Evolutionary conservation across 805 yeast genomes (phyloP), one percentile per base, ranked within the genome.

Genomic region (Maudiozyma turicensis): DNA sequence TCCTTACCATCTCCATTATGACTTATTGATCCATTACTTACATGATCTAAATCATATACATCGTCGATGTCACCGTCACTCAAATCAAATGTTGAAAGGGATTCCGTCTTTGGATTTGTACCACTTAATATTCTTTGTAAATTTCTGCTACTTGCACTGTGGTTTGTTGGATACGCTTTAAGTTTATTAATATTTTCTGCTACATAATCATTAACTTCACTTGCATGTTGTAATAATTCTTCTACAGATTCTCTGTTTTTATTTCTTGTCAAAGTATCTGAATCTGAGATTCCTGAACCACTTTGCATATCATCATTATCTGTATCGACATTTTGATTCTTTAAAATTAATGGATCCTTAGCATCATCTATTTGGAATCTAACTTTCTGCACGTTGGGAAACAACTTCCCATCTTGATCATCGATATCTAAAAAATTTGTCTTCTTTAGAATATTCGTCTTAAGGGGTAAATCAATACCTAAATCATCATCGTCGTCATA

Each of bases 41-140:
- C 5, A 13, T 40, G 31, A 37, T 52, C 55, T n/a, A 50, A 37
- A 5, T 48, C 35, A 35, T 47, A 50, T 10, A 38, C 40, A 3
- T 52, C 57, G 6, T 54, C 60, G 8, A 38, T 14, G 20, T 55
- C 62, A 34, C 48, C 49, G 14, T 58, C 67, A 46, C 65, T 61
- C 40, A 63, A 50, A 31, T 59, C 60, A 44, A 63, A 63, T 46
- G 62, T 63, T 9, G 67, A 63, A 34, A 56, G 48, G 1, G 67
- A 60, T 8, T 61, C 66, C 1, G 60, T 55, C 8, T 51, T 42
- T 3, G 58, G 50, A 14, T 54, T 51, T 5, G 48, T 43, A 40
- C 57, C 56, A 45, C 59, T 58, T 45, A 50, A 45, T 15, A 51
- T 40, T 14, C 43, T 50, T 20, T 50, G 45, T 11, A 54, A 31